Evolutionary conservation across 495 filamentous ascomycete genomes (phyloP), one percentile per base, ranked within the genome.

Genomic region (Podospora sp.): DNA sequence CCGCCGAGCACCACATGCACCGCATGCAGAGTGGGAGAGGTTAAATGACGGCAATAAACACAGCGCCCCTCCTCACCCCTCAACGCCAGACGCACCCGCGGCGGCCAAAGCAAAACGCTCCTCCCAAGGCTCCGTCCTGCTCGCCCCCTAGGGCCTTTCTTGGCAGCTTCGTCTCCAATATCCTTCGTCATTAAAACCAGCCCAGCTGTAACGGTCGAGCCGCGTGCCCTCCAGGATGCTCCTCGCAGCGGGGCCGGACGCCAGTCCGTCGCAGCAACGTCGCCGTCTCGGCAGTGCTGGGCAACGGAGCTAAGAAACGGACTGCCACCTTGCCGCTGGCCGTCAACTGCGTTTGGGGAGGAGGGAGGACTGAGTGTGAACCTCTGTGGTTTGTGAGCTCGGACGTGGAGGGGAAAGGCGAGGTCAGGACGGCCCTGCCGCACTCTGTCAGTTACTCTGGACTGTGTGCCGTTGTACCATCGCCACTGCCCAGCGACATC

Each of bases 1-100:
- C 52, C 51, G 21, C 63, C 63, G 63, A 65, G 33, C 51, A 46
- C 51, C 24, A 46, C 63, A 63, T 63, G 40, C 49, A 46, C 46
- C 24, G 18, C 52, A 65, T 57, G 50, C 63, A 65, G 33, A 29
- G 35, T 35, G 61, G 33, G 4, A 68, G 65, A 59, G 60, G 65
- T 20, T 63, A 68, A 63, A 68, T 68, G 65, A 40, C 50, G 51
- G 50, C 52, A 68, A 68, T 63, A 52, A 65, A 57, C 51, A 36
- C 22, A 40, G 63, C 63, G 57, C 63, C 49, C 49, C 53, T 56
- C 35, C 14, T 4, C 36, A 65, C 63, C 52, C 63, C 63, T 58
- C 63, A 46, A 46, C 52, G 26, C 21, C 56, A 26, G 9, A 35
- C 56, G 2, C 21, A 27, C 22, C 56, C 22, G n/a, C n/a, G 18